Evolutionary conservation across 208 protist species (phyloP), one percentile per base, ranked within the genome.

Genomic region (Angomonas ambiguus): DNA sequence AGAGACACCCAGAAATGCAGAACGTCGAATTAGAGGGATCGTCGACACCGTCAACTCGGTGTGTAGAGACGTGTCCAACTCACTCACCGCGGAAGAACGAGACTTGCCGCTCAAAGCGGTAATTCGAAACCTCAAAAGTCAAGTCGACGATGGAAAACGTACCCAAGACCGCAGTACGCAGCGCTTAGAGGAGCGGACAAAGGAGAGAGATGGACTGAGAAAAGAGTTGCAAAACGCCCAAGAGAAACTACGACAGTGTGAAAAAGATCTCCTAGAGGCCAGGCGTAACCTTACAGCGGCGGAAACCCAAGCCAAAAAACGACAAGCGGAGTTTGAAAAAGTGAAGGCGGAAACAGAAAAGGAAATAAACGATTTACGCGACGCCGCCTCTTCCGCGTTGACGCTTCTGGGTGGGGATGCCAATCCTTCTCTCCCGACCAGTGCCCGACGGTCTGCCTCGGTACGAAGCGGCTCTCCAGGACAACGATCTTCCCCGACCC

Each of bases 151-250:
- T 20, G 58, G 33, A 0, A 24, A 27, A 13, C 58, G 58, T 20
- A 51, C 4, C 10, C 8, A 22, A 16, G 58, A 62, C n/a, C 58
- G 58, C 2, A 20, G 30, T 5, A 25, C 2, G 2, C 61, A 34
- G 41, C 35, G 38, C 0, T 16, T 62, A 2, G 68, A 79, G 38
- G 38, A 67, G 30, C 62, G 57, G 32, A 59, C 67, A 24, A 53
- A 45, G 2, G 59, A 33, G 22, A 18, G 45, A 38, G 55, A 73
- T 22, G 20, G 58, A 6, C 30, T 11, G 20, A 27, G 8, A 18
- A 42, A 4, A 38, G 57, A 62, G 18, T 34, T 38, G 2, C 20
- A 16, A 32, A 41, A 38, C 8, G 45, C 58, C 35, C 67, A 73
- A 18, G 38, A 24, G 6, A 56, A 68, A 33, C 48, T 35, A 0